Percentiles rank a stretch among this genome's conserved stretches.
phyloP scores from a whole-genome alignment of 371 early-diverging fungal species.

The Mortierella sp. region DNA sequence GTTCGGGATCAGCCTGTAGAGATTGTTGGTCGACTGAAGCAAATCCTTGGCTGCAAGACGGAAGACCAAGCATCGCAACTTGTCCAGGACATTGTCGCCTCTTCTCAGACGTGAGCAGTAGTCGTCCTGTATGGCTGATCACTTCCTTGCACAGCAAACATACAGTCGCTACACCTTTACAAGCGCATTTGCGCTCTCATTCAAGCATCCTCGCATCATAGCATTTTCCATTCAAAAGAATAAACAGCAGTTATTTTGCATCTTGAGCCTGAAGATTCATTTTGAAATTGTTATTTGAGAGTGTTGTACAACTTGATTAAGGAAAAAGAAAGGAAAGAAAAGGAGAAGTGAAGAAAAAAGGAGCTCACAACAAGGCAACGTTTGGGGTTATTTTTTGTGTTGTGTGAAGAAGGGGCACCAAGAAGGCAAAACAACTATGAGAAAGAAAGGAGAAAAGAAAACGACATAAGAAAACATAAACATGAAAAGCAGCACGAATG shows the following conservation, averaged over 20 bases:
- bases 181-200: background rate
- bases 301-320: slow-evolving; percentile 17
- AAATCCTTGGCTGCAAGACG: slow-evolving; percentile 23
- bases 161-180: too few species aligned
- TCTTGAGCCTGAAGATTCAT: background rate
- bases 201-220: background rate
- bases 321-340: background rate
- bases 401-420: background rate
- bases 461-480: slow-evolving; percentile 5
- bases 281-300: background rate
- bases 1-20: background rate
- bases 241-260: background rate
- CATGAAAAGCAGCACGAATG: background rate
- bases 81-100: slow-evolving; percentile 1
- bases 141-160: background rate
- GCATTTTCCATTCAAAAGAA: background rate
- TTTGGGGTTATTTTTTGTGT: background rate
- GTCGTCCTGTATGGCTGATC: background rate
- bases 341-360: background rate
- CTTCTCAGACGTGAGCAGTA: background rate
- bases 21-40: background rate
- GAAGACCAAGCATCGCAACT: slow-evolving; percentile 14
- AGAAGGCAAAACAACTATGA: background rate
- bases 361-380: background rate
- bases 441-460: too few species aligned